Percentiles rank a stretch among this genome's conserved stretches.
Conservation (phyloP, 2,329 filamentous ascomycete species). For the Bipolaris cookei region DNA sequence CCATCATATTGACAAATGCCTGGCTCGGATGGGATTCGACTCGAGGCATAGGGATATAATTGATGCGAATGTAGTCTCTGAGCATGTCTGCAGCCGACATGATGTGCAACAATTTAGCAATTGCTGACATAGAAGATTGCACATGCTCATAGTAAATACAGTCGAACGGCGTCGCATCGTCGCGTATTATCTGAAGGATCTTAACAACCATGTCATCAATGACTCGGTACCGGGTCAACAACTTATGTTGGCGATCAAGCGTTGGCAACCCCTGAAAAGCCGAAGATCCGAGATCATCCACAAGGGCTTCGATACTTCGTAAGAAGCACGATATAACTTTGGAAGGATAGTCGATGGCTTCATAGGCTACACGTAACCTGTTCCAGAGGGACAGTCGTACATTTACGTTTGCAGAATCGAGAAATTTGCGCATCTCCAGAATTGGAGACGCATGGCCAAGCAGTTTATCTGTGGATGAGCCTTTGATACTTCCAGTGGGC, state of each 20-base stretch:
- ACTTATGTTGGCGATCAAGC: slow-evolving; percentile 70
- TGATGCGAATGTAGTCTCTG: slow-evolving; percentile 84
- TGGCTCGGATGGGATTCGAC: slow-evolving; percentile 57
- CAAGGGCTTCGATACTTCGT: slow-evolving; percentile 82
- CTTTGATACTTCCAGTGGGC: slow-evolving; percentile 16
- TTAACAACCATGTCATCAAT: slow-evolving; percentile 78
- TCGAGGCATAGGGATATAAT: slow-evolving; percentile 68
- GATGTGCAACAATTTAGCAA: slow-evolving; percentile 74
- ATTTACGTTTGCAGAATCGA: slow-evolving; percentile 80
- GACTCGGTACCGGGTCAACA: slow-evolving; percentile 79
- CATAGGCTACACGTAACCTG: slow-evolving; percentile 87
- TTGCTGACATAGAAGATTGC: slow-evolving; percentile 71
- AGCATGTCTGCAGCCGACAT: slow-evolving; percentile 80
- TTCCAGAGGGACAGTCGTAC: slow-evolving; percentile 89
- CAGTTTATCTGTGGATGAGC: slow-evolving; percentile 10
- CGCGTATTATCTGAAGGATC: slow-evolving; percentile 69
- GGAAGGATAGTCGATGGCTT: slow-evolving; percentile 80
- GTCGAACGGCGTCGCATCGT: slow-evolving; percentile 74
- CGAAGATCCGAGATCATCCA: slow-evolving; percentile 69
- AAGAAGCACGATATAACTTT: slow-evolving; percentile 89
- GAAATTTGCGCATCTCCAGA: slow-evolving; percentile 82
- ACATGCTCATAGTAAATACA: slow-evolving; percentile 83
- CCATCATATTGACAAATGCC: slow-evolving; percentile 59
- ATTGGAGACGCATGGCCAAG: slow-evolving; percentile 49
- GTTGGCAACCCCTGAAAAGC: slow-evolving; percentile 62